Conservation (phyloP, 1,284 basidiomycete genomes). For the Papiliotrema terrestris region DNA sequence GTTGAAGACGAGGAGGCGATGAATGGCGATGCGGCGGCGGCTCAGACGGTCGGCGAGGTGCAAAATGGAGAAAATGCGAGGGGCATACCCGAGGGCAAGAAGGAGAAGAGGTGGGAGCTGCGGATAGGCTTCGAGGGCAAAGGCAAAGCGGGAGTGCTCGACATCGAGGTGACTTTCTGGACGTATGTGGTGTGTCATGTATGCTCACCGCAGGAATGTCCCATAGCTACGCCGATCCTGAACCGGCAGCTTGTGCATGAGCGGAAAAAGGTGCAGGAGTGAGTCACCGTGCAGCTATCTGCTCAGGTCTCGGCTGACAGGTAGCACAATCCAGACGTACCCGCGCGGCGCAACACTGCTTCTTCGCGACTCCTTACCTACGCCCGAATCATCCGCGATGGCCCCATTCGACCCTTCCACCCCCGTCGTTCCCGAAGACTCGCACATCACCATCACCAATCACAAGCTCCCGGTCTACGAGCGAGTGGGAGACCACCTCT, state of each 20-base stretch:
- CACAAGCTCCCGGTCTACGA: conserved; percentile 80
- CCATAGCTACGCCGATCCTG: conserved; percentile 80
- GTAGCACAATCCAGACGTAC: conserved; percentile 73
- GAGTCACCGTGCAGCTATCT: too few species aligned
- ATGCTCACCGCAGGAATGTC: conserved; percentile 67
- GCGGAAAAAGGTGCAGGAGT: conserved; percentile 68
- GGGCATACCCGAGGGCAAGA: background rate
- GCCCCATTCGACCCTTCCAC: conserved; percentile 27
- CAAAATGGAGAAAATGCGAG: conserved; percentile 31
- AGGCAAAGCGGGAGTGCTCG: conserved; percentile 52
- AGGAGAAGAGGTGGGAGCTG: conserved; percentile 23
- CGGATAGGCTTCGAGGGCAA: conserved; percentile 82
- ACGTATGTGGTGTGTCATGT: background rate
- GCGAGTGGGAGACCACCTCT: conserved; percentile 72
- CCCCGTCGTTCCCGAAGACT: conserved; percentile 46
- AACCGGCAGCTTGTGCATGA: conserved; percentile 66
- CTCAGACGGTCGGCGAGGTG: conserved; percentile 22
- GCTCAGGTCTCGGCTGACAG: too few species aligned
- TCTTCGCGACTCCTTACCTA: conserved; percentile 75
- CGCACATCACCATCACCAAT: conserved; percentile 76
- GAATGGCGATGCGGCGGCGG: conserved; percentile 3
- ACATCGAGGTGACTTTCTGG: background rate
- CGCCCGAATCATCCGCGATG: conserved; percentile 30
- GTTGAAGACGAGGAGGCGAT: conserved; percentile 25
- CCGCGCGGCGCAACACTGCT: conserved; percentile 88